phyloP scores from a whole-genome alignment of 169 alveolate genomes.

The Cryptosporidium ubiquitum region DNA sequence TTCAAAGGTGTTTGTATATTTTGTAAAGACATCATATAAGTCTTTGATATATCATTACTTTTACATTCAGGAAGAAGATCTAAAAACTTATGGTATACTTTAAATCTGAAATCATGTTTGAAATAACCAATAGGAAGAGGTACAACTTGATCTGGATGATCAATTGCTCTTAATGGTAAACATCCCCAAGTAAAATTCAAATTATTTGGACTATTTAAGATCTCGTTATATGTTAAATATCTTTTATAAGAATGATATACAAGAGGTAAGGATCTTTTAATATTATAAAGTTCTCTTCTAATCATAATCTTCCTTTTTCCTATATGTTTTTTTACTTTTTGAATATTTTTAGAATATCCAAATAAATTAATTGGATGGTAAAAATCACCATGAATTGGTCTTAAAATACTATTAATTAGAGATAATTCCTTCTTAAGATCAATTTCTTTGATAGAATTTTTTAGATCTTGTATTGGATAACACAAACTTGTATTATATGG shows the following conservation, averaged over 20 bases:
- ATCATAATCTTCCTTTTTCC: not conserved
- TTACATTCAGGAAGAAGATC: constrained; percentile 37
- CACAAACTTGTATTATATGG: constrained; percentile 50
- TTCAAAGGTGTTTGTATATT: constrained; percentile 1
- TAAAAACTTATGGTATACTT: constrained; percentile 52
- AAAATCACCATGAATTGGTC: constrained; percentile 38
- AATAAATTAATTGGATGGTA: constrained; percentile 52
- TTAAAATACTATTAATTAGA: not conserved
- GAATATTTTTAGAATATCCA: constrained; percentile 7
- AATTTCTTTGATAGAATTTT: not conserved
- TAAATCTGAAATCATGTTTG: constrained; percentile 33
- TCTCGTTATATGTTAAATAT: constrained; percentile 3
- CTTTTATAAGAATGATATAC: not conserved
- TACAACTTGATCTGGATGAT: constrained; percentile 85
- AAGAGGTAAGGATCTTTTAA: constrained; percentile 12
- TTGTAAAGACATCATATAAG: constrained; percentile 26
- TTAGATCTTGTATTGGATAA: not conserved
- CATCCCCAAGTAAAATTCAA: constrained; percentile 89
- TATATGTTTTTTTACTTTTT: constrained; percentile 6
- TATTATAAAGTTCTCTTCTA: not conserved
- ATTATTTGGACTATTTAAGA: constrained; percentile 75
- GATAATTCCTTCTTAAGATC: not conserved
- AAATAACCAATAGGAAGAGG: constrained; percentile 91
- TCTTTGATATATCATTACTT: constrained; percentile 2
- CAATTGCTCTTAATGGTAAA: constrained; percentile 89